Evolutionary conservation across 345 rosid genomes (phyloP).

Genomic region (Citrus maxima): DNA sequence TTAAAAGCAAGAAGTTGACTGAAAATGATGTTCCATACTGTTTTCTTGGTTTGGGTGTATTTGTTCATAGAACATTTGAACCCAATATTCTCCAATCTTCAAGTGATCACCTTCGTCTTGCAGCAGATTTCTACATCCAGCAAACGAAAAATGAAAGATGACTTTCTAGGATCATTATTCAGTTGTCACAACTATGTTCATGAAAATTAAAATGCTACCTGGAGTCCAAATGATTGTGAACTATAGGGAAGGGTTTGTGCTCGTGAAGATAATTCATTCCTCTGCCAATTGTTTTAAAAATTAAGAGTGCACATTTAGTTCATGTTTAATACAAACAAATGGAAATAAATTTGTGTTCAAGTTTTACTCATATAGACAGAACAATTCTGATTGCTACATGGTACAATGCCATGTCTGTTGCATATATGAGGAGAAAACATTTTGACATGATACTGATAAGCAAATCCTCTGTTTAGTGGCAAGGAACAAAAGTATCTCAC

Average conservation of each 20-base stretch:
- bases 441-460: neutral
- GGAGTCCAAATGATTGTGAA: conserved; percentile 52
- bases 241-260: conserved; percentile 59
- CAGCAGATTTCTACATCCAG: conserved; percentile 41
- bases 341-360: neutral
- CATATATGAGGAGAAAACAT: neutral
- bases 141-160: neutral
- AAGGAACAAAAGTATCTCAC: conserved; percentile 16
- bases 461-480: neutral
- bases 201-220: conserved; percentile 22
- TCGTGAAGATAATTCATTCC: conserved; percentile 67
- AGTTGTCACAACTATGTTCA: neutral
- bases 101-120: conserved; percentile 55
- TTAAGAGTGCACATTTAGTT: neutral
- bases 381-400: neutral
- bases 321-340: neutral
- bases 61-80: conserved; percentile 49
- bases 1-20: neutral
- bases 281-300: conserved; percentile 25
- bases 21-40: conserved; percentile 17
- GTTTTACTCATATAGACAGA: neutral
- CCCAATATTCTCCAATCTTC: conserved; percentile 68
- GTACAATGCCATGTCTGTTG: neutral
- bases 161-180: neutral
- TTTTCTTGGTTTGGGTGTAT: conserved; percentile 41